Percentiles rank a stretch among this genome's conserved stretches.
Conservation (phyloP, 2,329 filamentous ascomycete species). For the Pestalotiopsis sp. region DNA sequence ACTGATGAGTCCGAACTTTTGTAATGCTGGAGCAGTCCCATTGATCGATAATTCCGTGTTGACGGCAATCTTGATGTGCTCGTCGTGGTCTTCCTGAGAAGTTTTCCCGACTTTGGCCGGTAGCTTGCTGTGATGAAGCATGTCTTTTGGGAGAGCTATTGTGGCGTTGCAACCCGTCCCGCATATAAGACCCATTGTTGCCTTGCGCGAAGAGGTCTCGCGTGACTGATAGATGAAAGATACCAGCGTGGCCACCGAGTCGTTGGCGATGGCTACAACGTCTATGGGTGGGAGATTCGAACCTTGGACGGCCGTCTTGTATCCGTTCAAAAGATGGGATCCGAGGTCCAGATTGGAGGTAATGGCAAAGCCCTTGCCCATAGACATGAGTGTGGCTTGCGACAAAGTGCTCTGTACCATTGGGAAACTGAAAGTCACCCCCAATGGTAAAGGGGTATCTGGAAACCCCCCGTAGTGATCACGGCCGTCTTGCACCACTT, state of each 20-base stretch:
- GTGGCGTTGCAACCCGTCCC: constrained; percentile 84
- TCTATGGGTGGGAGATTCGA: constrained; percentile 63
- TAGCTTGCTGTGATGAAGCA: constrained; percentile 65
- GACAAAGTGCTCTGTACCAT: constrained; percentile 67
- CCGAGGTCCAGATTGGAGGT: constrained; percentile 63
- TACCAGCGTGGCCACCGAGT: constrained; percentile 77
- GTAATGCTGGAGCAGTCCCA: constrained; percentile 70
- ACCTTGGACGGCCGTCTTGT: constrained; percentile 48
- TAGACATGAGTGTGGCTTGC: constrained; percentile 65
- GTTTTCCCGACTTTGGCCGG: constrained; percentile 51
- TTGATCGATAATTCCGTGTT: constrained; percentile 87
- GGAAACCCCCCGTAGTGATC: constrained; percentile 42
- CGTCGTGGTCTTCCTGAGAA: constrained; percentile 40
- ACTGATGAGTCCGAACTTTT: constrained; percentile 65
- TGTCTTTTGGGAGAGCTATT: constrained; percentile 67
- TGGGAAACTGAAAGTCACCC: constrained; percentile 73
- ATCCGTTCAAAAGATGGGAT: constrained; percentile 60
- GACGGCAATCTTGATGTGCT: constrained; percentile 69
- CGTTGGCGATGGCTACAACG: constrained; percentile 79
- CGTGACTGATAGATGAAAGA: constrained; percentile 75
- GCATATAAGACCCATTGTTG: constrained; percentile 79
- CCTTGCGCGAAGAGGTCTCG: constrained; percentile 61
- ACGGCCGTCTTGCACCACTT: constrained; percentile 66
- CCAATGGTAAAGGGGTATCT: constrained; percentile 58
- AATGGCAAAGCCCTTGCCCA: constrained; percentile 73